Percentiles rank a stretch among this genome's conserved stretches.
phyloP scores from a whole-genome alignment of 148 eudicot species.

The Cornus suecica region DNA sequence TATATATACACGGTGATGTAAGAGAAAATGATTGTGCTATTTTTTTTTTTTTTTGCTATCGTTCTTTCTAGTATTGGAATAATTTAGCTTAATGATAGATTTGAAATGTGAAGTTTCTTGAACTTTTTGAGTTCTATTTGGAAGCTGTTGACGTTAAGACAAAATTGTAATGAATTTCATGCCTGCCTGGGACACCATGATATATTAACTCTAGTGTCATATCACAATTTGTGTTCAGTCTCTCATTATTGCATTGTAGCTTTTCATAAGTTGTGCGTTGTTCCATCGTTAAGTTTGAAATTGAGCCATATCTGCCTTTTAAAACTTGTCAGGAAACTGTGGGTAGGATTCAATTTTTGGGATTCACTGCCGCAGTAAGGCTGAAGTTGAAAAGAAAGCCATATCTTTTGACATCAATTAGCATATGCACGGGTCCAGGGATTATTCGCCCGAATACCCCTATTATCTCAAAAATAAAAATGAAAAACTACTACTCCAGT shows the following conservation, averaged over 20 bases:
- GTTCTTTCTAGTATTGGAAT: not conserved
- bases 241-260: not conserved
- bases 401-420: not conserved
- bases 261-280: not conserved
- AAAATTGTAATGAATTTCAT: not conserved
- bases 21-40: not conserved
- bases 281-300: not conserved
- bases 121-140: not conserved
- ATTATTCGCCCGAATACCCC: too few relatives aligned
- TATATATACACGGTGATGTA: too few relatives aligned
- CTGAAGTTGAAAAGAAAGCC: not conserved
- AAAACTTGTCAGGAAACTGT: not conserved
- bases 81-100: slow-evolving; percentile 8
- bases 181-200: not conserved
- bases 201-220: not conserved
- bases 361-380: not conserved
- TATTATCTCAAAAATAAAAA: too few relatives aligned
- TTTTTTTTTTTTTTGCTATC: not conserved
- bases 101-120: slow-evolving; percentile 13
- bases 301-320: not conserved
- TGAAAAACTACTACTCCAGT: not conserved
- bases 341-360: not conserved
- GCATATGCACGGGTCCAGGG: too few relatives aligned
- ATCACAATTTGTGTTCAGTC: not conserved
- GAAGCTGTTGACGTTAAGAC: not conserved